These are phyloP conservation scores for Trichoderma orchidacearum DNA, from an alignment of 495 filamentous ascomycete species.

Conservation along the genomic window DNA sequence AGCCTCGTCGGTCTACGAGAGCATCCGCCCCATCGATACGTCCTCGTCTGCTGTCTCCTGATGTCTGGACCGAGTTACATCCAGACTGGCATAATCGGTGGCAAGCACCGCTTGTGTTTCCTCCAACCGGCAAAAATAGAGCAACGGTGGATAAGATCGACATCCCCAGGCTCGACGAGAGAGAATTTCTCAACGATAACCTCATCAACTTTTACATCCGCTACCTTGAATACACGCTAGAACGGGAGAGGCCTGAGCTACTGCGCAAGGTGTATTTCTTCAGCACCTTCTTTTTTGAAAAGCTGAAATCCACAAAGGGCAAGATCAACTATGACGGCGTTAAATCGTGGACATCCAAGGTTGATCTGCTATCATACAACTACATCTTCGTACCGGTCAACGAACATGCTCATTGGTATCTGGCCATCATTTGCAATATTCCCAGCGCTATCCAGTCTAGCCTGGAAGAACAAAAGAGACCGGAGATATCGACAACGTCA, in stretches of 20 bases:
- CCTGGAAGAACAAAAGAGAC: background rate
- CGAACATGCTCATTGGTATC: slow-evolving; percentile 79
- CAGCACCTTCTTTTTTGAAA: slow-evolving; percentile 83
- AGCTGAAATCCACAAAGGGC: slow-evolving; percentile 43
- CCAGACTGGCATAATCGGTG: slow-evolving; percentile 27
- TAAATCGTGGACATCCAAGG: slow-evolving; percentile 74
- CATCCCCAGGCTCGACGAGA: slow-evolving; percentile 64
- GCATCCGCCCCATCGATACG: background rate
- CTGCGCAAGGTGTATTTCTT: slow-evolving; percentile 67
- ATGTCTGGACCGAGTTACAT: slow-evolving; percentile 27
- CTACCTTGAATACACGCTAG: slow-evolving; percentile 53
- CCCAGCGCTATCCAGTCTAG: slow-evolving; percentile 17
- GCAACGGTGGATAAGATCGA: slow-evolving; percentile 68
- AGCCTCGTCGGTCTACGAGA: background rate
- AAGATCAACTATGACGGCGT: slow-evolving; percentile 70
- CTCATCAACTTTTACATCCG: slow-evolving; percentile 77
- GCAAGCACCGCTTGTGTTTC: slow-evolving; percentile 55
- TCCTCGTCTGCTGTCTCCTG: background rate
- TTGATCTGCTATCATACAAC: slow-evolving; percentile 75
- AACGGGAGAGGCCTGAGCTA: slow-evolving; percentile 38
- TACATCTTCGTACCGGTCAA: slow-evolving; percentile 90
- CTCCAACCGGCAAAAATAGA: slow-evolving; percentile 51
- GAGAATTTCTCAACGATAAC: slow-evolving; percentile 87
- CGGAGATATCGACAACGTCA: background rate
- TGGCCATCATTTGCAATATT: slow-evolving; percentile 91